A percentile compares a stretch with the other conserved stretches of the same genome.
phyloP scores from a whole-genome alignment of 192 early-diverging fungal genomes.

The Gonapodya prolifera region DNA sequence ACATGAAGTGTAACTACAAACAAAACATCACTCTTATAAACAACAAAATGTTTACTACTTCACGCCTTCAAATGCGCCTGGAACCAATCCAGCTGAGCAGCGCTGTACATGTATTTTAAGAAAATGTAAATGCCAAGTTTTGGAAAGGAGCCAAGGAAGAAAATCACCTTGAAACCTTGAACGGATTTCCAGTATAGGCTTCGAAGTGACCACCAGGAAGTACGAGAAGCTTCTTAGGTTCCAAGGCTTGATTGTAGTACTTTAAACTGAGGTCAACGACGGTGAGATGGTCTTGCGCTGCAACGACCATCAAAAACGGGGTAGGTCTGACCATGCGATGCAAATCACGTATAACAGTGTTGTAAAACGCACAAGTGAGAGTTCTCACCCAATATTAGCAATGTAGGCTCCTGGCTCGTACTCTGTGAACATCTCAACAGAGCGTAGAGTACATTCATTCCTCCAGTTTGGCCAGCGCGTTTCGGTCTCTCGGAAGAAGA shows the following conservation, averaged over 20 bases:
- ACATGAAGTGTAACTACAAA: too few relatives aligned
- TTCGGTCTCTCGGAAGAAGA: not conserved
- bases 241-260: not conserved
- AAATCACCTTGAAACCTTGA: not conserved
- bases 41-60: too few relatives aligned
- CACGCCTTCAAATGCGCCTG: not conserved
- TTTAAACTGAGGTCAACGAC: not conserved
- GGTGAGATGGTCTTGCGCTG: not conserved
- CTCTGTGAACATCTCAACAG: not conserved
- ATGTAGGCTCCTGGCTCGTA: slow-evolving; percentile 1
- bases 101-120: not conserved
- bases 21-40: too few relatives aligned
- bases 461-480: not conserved
- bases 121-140: not conserved
- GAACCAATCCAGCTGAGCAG: not conserved
- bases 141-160: not conserved
- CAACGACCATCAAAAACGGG: not conserved
- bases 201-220: not conserved
- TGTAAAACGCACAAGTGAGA: too few relatives aligned
- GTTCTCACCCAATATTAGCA: not conserved
- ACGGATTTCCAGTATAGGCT: not conserved
- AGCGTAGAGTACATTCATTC: not conserved
- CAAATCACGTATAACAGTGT: too few relatives aligned
- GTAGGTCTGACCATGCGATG: not conserved
- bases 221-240: not conserved